Percentiles rank a stretch among this genome's conserved stretches.
phyloP scores from a whole-genome alignment of 2,329 filamentous ascomycete species.

The Arthrobotrys sphaeroides region DNA sequence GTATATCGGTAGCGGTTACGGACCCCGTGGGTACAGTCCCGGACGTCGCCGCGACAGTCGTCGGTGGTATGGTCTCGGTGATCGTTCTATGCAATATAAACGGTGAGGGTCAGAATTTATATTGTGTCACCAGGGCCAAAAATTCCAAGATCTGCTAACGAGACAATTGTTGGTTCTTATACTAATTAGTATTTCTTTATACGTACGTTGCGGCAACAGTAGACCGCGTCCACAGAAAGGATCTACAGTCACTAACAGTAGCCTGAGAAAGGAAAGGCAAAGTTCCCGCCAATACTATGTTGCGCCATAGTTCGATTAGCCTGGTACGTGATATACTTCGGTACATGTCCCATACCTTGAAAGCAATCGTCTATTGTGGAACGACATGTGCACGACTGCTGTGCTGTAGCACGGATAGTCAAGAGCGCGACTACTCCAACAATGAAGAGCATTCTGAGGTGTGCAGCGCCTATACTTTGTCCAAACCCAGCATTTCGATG shows the following conservation, averaged over 20 bases:
- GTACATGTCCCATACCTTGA: background rate
- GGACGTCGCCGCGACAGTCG: background rate
- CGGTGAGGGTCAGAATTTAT: background rate
- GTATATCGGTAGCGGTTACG: constrained; percentile 22
- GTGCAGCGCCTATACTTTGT: background rate
- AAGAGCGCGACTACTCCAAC: background rate
- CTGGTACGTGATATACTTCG: background rate
- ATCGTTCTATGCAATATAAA: constrained; percentile 14
- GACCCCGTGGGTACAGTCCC: background rate
- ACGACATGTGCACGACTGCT: constrained; percentile 12
- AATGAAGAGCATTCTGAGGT: constrained; percentile 25
- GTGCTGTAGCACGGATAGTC: background rate
- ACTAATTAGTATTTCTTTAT: background rate
- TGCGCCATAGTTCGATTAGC: background rate
- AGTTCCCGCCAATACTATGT: constrained; percentile 3
- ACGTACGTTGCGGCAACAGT: constrained; percentile 23
- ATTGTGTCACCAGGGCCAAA: background rate
- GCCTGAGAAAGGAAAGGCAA: background rate
- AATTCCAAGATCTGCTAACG: background rate
- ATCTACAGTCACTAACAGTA: constrained; percentile 22
- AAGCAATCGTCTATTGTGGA: constrained; percentile 15
- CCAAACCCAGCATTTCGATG: background rate
- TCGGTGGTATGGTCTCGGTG: constrained; percentile 5
- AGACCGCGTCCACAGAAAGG: constrained; percentile 18
- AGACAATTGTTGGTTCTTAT: background rate